Percentiles rank a stretch among this genome's conserved stretches.
Evolutionary conservation across 1,284 basidiomycete species (phyloP).

Genomic region (Thelephora terrestris): DNA sequence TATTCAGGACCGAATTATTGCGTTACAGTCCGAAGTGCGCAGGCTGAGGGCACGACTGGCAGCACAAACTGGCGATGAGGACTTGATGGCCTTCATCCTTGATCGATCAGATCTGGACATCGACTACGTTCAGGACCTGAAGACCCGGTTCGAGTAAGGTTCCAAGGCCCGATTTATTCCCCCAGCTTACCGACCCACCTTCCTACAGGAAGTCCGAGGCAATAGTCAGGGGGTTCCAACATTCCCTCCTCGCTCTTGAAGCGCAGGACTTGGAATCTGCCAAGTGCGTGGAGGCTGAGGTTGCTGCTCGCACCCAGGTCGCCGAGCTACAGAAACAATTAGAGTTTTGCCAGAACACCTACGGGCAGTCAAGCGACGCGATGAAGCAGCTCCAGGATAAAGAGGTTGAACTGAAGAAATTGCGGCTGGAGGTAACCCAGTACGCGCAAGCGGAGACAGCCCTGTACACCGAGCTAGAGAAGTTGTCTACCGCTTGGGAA

Average conservation of each 20-base stretch:
- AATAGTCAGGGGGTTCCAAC: constrained; percentile 40
- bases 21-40: constrained; percentile 66
- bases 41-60: constrained; percentile 73
- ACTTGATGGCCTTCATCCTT: constrained; percentile 64
- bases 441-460: constrained; percentile 63
- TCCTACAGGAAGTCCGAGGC: constrained; percentile 40
- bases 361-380: constrained; percentile 44
- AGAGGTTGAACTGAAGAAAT: constrained; percentile 48
- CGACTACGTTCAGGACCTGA: constrained; percentile 56
- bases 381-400: constrained; percentile 48
- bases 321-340: constrained; percentile 37
- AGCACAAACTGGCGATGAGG: constrained; percentile 61
- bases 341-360: constrained; percentile 48
- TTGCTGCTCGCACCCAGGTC: constrained; percentile 43
- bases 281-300: constrained; percentile 39
- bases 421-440: constrained; percentile 48
- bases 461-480: constrained; percentile 80
- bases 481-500: constrained; percentile 82
- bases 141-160: constrained; percentile 49
- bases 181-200: constrained; percentile 1
- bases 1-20: constrained; percentile 61
- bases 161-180: constrained; percentile 7
- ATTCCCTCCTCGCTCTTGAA: constrained; percentile 34
- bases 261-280: constrained; percentile 38
- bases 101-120: constrained; percentile 45